Conservation (phyloP, 805 yeast genomes). For the Jamesozyma piceae region DNA sequence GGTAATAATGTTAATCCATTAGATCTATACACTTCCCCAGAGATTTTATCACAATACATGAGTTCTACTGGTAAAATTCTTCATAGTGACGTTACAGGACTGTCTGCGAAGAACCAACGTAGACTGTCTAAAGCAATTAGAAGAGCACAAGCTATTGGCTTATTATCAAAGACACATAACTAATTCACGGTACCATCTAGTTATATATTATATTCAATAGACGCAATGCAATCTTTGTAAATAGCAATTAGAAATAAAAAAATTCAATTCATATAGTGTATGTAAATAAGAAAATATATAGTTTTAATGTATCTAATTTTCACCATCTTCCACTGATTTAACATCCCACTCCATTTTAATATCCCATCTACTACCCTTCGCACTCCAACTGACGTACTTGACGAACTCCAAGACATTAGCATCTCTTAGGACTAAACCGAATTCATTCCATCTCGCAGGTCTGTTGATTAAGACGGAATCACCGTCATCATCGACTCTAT, state of each 20-base stretch:
- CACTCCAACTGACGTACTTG: conserved; percentile 80
- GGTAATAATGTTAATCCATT: conserved; percentile 45
- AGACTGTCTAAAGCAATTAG: conserved; percentile 66
- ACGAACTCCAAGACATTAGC: conserved; percentile 81
- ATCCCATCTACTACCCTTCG: conserved; percentile 92
- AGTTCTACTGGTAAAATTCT: conserved; percentile 67
- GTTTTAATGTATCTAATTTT: background rate
- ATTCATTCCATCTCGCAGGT: conserved; percentile 76
- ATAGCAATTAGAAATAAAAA: background rate
- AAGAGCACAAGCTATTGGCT: conserved; percentile 72
- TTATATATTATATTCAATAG: background rate
- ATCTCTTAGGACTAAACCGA: conserved; percentile 73
- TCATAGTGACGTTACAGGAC: conserved; percentile 63
- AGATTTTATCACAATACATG: conserved; percentile 53
- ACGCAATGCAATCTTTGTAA: conserved; percentile 1
- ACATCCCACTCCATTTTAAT: conserved; percentile 73
- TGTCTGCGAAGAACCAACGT: conserved; percentile 57
- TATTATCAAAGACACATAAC: conserved; percentile 65
- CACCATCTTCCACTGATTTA: conserved; percentile 28
- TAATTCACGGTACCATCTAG: background rate
- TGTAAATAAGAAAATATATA: background rate
- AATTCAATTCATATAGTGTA: background rate
- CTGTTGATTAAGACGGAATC: conserved; percentile 70
- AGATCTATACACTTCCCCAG: conserved; percentile 65
- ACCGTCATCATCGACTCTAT: conserved; percentile 49